These are phyloP conservation scores for Linum trigynum DNA, from an alignment of 345 rosid genomes.

Conservation along the genomic window DNA sequence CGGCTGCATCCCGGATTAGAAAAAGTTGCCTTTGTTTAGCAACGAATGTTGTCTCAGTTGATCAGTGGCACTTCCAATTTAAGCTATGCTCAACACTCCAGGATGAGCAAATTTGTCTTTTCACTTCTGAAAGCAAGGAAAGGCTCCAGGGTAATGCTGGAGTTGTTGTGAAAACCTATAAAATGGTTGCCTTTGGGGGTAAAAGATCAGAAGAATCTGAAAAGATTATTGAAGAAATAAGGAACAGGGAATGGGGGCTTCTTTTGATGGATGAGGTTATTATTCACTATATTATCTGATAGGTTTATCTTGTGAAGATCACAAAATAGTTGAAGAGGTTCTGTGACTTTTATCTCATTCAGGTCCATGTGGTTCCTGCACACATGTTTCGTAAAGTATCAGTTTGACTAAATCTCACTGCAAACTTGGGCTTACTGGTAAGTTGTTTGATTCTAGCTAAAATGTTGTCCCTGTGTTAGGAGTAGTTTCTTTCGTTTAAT, in stretches of 20 bases:
- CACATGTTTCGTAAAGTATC: slow-evolving; percentile 98
- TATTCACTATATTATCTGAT: neutral
- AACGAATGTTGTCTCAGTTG: slow-evolving; percentile 96
- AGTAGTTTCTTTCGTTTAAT: slow-evolving; percentile 10
- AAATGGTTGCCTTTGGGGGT: slow-evolving; percentile 98
- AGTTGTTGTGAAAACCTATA: slow-evolving; percentile 92
- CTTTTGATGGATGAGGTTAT: slow-evolving; percentile 95
- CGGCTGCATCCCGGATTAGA: slow-evolving; percentile 82
- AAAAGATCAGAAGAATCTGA: slow-evolving; percentile 95
- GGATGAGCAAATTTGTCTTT: slow-evolving; percentile 84
- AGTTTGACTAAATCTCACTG: slow-evolving; percentile 96
- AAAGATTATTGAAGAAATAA: slow-evolving; percentile 89
- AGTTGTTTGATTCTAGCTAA: slow-evolving; percentile 5
- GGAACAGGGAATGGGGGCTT: slow-evolving; percentile 97
- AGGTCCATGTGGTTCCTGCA: slow-evolving; percentile 99
- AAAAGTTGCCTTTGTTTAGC: slow-evolving; percentile 98
- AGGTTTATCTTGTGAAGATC: neutral
- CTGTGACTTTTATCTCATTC: neutral
- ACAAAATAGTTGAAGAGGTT: slow-evolving; percentile 5
- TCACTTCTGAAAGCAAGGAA: slow-evolving; percentile 97
- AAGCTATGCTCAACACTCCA: slow-evolving; percentile 82
- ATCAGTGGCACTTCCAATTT: slow-evolving; percentile 97
- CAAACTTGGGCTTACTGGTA: slow-evolving; percentile 99
- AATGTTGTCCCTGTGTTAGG: neutral
- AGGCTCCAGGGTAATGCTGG: slow-evolving; percentile 94